A percentile compares a stretch with the other conserved stretches of the same genome.
Conservation (phyloP, 441 rosid species). For the Hura crepitans region DNA sequence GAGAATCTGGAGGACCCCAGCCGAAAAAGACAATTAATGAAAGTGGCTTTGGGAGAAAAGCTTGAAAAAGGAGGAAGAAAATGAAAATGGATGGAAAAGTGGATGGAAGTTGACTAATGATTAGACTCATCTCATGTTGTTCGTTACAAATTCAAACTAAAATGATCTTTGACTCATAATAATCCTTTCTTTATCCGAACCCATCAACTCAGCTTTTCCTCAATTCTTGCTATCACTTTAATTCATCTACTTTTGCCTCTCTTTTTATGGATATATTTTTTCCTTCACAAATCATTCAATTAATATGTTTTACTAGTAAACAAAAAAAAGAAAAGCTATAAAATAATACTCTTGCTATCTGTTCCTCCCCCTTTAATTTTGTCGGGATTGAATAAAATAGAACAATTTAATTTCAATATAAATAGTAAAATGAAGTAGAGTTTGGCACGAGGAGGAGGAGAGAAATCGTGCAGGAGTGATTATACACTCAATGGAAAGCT, state of each 20-base stretch:
- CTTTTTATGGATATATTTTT: too few species aligned
- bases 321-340: too few species aligned
- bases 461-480: slow-evolving; percentile 33
- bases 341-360: too few species aligned
- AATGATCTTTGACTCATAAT: slow-evolving; percentile 22
- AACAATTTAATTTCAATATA: too few species aligned
- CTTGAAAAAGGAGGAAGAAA: background rate
- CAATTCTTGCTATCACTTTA: background rate
- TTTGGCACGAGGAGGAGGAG: background rate
- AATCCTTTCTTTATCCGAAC: slow-evolving; percentile 15
- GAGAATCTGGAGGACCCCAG: too few species aligned
- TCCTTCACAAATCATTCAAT: too few species aligned
- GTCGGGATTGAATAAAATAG: too few species aligned
- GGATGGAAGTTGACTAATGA: background rate
- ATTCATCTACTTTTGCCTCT: too few species aligned
- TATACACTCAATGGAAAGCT: slow-evolving; percentile 32
- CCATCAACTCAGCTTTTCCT: background rate
- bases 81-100: slow-evolving; percentile 20
- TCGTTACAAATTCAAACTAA: slow-evolving; percentile 23
- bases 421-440: background rate
- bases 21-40: background rate
- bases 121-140: background rate
- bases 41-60: background rate
- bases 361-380: too few species aligned
- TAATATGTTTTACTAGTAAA: too few species aligned